Base-by-base conservation (phyloP, 2,329 filamentous ascomycete genomes). In the Periconia sp. region DNA sequence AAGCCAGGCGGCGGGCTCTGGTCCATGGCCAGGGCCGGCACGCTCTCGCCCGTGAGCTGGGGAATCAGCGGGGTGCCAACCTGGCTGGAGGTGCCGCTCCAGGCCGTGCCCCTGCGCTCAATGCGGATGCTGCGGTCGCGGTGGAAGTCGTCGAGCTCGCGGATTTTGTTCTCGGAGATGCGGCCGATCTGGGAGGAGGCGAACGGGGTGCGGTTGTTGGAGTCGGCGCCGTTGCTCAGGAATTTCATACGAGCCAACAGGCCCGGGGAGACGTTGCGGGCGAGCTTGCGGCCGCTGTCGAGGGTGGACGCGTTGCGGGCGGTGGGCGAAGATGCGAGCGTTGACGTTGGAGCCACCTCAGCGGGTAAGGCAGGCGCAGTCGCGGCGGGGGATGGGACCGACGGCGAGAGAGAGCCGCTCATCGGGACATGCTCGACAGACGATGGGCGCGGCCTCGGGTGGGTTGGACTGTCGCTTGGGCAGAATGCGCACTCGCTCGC, bases 151-250 rank as follows among this genome's bases (percentile, higher is more conserved):
- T 91, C 86, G 58, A 90, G 79, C 60, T 84, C 78, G 55, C 83
- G 80, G 44, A 90, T 77, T 59, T 89, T 85, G 53, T 84, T 77
- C 68, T 89, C 84, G 57, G 86, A 78, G 40, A 90, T 82, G 47
- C 86, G 83, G 54, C 86, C 86, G 59, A 89, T 77, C 60, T 73
- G 71, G 44, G 56, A 30, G 64, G 66, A 29, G 17, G 42, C 32
- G 7, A 44, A 35, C 18, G 43, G 45, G 22, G 38, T 46, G 54
- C 52, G 56, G 48, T 51, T 59, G 43, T 66, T 66, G 53, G 57
- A 59, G 44, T 61, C 61, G 45, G 63, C 60, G 31, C 52, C 48
- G 44, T 68, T 59, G 61, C 73, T 69, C 43, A 77, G 65, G 42
- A 70, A 69, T 41, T 69, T 68, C 60, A 75, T 71, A 56, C 73